phyloP scores from a whole-genome alignment of 139 green algal genomes.

The Volvox africanus region DNA sequence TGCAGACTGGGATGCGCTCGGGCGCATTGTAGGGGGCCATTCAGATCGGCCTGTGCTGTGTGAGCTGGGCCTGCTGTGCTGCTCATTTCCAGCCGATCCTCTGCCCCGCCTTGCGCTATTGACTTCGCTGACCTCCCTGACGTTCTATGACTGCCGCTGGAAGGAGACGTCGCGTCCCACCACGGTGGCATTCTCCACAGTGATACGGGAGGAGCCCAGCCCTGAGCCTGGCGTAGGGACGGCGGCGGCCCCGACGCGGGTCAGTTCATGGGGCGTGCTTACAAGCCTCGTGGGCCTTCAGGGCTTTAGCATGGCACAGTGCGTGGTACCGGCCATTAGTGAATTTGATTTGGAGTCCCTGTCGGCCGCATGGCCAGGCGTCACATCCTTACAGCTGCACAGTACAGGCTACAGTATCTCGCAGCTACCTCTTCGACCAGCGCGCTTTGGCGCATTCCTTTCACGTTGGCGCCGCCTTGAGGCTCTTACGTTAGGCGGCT shows the following conservation, averaged over 20 bases:
- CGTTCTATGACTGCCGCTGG: constrained; percentile 32
- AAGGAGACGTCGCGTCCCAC: neutral
- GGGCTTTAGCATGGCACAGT: neutral
- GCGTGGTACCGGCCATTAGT: neutral
- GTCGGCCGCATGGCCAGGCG: neutral
- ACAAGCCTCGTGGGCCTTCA: neutral
- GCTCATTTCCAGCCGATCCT: constrained; percentile 18
- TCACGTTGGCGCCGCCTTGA: constrained; percentile 8
- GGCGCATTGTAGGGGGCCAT: neutral
- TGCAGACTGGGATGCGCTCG: constrained; percentile 15
- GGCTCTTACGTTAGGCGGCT: neutral
- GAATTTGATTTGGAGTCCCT: neutral
- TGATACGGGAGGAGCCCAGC: neutral
- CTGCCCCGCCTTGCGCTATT: neutral
- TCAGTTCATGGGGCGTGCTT: neutral
- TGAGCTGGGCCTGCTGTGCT: constrained; percentile 4
- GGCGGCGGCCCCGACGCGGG: neutral
- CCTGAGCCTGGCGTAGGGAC: neutral
- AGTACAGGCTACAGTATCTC: too few relatives aligned
- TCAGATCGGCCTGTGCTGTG: neutral
- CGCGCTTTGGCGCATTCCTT: constrained; percentile 5
- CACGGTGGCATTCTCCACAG: neutral
- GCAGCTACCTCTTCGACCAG: neutral
- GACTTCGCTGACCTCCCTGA: neutral
- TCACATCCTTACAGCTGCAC: constrained; percentile 10